Percentiles rank a stretch among this genome's conserved stretches.
Evolutionary conservation across 2,329 filamentous ascomycete species (phyloP).

Genomic region (Trichoderma oligosporum): DNA sequence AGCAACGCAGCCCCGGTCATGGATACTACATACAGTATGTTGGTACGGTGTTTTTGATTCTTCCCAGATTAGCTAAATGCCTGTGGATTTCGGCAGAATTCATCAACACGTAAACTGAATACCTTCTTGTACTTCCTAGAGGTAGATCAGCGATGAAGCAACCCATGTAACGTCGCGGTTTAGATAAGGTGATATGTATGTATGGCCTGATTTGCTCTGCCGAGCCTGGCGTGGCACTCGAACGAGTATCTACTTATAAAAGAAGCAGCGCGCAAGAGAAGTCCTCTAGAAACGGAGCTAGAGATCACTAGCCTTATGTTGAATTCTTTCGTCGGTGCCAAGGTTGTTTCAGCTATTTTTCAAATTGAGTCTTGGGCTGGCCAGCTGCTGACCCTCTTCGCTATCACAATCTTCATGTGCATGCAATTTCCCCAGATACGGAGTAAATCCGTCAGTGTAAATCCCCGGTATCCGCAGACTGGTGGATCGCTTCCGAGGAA

Average conservation of each 20-base stretch:
- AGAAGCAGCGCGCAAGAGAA: too few species aligned
- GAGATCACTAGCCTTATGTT: not conserved
- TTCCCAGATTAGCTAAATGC: too few species aligned
- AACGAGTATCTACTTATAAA: too few species aligned
- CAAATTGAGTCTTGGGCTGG: too few species aligned
- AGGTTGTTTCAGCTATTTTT: not conserved
- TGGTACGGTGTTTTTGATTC: too few species aligned
- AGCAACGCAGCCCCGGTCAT: too few species aligned
- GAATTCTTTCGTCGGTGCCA: too few species aligned
- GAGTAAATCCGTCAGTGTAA: not conserved
- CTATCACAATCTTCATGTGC: not conserved
- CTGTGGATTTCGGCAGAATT: not conserved
- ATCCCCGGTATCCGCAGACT: not conserved
- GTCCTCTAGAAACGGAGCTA: not conserved
- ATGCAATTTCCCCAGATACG: not conserved
- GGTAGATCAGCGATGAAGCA: not conserved
- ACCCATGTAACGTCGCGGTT: not conserved
- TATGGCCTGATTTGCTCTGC: slow-evolving; percentile 3
- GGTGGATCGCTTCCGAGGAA: not conserved
- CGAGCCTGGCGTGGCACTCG: not conserved
- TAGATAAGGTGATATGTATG: not conserved
- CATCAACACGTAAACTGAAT: not conserved
- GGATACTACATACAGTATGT: too few species aligned
- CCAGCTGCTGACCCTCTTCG: not conserved
- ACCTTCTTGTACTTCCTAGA: not conserved